phyloP scores from a whole-genome alignment of 148 eudicot species.

The Fagopyrum esculentum region DNA sequence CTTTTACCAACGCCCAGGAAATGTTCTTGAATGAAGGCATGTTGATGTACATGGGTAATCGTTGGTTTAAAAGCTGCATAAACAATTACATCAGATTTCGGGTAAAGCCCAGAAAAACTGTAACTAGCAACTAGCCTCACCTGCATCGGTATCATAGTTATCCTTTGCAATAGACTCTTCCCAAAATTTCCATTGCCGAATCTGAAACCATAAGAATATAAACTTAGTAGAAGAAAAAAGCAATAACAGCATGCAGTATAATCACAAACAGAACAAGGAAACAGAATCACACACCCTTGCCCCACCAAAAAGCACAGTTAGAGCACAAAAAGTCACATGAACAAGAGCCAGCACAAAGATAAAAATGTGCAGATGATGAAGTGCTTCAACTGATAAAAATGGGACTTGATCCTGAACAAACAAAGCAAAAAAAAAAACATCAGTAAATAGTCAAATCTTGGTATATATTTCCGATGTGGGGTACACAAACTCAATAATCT shows the following conservation, averaged over 20 bases:
- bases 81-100: neutral
- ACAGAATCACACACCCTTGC: conserved; percentile 26
- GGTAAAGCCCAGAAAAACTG: no score
- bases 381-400: conserved; percentile 49
- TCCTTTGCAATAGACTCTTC: conserved; percentile 34
- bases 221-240: neutral
- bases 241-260: neutral
- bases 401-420: conserved; percentile 49
- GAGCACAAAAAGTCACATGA: conserved; percentile 60
- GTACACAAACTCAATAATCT: neutral
- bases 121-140: conserved; percentile 8
- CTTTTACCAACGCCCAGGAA: conserved; percentile 34
- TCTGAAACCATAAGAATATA: conserved; percentile 21
- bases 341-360: conserved; percentile 70
- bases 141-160: conserved; percentile 25
- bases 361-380: conserved; percentile 80
- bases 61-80: conserved; percentile 22
- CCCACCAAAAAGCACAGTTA: conserved; percentile 57
- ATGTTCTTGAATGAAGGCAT: conserved; percentile 39
- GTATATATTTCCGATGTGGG: neutral
- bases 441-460: neutral
- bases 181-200: conserved; percentile 63
- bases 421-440: neutral
- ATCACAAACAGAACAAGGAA: neutral
- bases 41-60: conserved; percentile 32